Evolutionary conservation across 345 rosid genomes (phyloP), one percentile per base, ranked within the genome.

Genomic region (Turritis glabra): DNA sequence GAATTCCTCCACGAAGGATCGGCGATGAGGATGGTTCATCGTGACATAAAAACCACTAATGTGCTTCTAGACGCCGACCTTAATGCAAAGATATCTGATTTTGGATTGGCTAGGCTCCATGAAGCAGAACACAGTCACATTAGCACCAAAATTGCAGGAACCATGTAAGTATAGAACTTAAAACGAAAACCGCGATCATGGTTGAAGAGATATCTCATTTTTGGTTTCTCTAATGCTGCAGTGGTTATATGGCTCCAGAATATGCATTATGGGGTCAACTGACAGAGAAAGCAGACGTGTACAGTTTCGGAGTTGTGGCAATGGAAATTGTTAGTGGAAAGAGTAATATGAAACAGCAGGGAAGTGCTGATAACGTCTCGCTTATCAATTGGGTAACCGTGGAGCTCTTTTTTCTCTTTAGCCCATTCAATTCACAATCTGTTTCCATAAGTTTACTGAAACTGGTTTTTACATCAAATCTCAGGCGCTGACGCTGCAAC

Each of bases 71-170:
- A 89, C 22, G 46, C 19, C 0, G 76, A 84, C 35, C 67, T 87
- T 4, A 89, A 84, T 61, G 81, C 94, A 7, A 89, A 84, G 64
- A 89, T 89, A 71, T 89, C 91, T 0, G 95, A 89, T 51, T 89
- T 89, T 63, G 95, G 90, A 14, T 68, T 89, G 77, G 91, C 95
- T 64, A 84, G 82, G 73, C 85, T 84, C 22, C 41, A 83, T 18
- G 84, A 81, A 22, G 84, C 62, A 53, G 91, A 84, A 9, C 79
- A 85, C 30, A 80, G 75, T 29, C 91, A 84, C 70, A 81, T 89
- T 51, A 87, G 81, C 76, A 87, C 95, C 33, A 79, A 80, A 67
- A 48, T 89, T 62, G 95, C 87, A 1, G 92, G 92, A 69, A 89
- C 94, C 54, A 74, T 89, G 94, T 89, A 59, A 67, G 86, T 1